A percentile compares a stretch with the other conserved stretches of the same genome.
Evolutionary conservation across 176 grass and related monocot species (phyloP).

Genomic region (Otatea glauca): DNA sequence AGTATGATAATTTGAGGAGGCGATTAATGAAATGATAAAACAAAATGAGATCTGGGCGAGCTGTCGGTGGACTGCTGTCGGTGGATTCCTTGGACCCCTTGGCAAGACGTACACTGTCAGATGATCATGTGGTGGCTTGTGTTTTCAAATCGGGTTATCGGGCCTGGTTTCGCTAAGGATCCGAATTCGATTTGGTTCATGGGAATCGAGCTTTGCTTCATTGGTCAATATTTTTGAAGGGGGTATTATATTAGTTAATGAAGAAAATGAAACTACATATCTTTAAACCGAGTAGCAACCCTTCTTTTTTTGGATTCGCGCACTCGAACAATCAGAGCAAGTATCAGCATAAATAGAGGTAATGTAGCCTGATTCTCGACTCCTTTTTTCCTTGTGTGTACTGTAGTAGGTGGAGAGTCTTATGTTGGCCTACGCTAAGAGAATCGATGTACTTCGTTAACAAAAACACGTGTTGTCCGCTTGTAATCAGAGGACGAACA

Average conservation of each 20-base stretch:
- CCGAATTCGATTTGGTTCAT: not conserved
- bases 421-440: no score
- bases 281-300: no score
- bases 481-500: no score
- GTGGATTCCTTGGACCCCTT: conserved; percentile 54
- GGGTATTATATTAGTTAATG: not conserved
- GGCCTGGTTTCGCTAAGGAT: not conserved
- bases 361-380: no score
- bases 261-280: not conserved
- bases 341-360: no score
- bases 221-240: not conserved
- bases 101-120: conserved; percentile 30
- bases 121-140: conserved; percentile 16
- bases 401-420: no score
- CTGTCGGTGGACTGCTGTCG: conserved; percentile 89
- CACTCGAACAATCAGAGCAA: no score
- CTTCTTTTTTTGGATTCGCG: no score
- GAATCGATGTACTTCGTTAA: no score
- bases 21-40: not conserved
- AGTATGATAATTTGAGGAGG: not conserved
- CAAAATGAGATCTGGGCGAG: conserved; percentile 35
- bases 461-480: no score
- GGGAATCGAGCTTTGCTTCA: not conserved
- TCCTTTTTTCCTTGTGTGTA: no score
- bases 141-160: not conserved